A percentile compares a stretch with the other conserved stretches of the same genome.
Evolutionary conservation across 75 land plant species (phyloP).

Genomic region (Sequoia sempervirens): DNA sequence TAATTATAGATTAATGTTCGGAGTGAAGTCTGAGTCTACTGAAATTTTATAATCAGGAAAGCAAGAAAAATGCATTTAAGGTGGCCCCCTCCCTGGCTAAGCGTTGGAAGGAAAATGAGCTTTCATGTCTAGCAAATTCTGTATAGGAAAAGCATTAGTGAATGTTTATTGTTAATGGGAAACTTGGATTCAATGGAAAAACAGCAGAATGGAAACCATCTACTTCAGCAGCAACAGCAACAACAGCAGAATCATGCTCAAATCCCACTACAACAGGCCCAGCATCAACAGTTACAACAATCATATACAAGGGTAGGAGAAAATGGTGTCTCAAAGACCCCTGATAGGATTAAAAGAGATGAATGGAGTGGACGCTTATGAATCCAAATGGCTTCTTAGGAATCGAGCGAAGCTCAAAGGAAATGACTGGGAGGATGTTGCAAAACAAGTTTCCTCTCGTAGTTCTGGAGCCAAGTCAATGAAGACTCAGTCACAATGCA

Average conservation of each 20-base stretch:
- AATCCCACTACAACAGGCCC: not conserved
- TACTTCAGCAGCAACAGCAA: constrained; percentile 4
- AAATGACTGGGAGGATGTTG: constrained; percentile 55
- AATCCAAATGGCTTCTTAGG: constrained; percentile 37
- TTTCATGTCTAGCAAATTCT: not conserved
- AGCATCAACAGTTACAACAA: constrained; percentile 4
- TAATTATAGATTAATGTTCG: not conserved
- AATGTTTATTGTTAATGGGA: not conserved
- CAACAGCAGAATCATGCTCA: not conserved
- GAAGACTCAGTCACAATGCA: constrained; percentile 51
- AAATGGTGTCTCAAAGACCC: constrained; percentile 12
- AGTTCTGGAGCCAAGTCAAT: constrained; percentile 18
- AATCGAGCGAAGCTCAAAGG: constrained; percentile 58
- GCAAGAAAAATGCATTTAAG: not conserved
- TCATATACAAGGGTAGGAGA: not conserved
- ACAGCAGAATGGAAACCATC: not conserved
- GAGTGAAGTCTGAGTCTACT: not conserved
- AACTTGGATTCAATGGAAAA: constrained; percentile 6
- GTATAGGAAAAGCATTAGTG: not conserved
- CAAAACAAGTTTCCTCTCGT: constrained; percentile 35
- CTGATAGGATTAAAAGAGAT: constrained; percentile 28
- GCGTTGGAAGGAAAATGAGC: not conserved
- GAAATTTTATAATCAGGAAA: not conserved
- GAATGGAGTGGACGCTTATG: constrained; percentile 64
- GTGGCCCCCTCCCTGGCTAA: not conserved